A percentile compares a stretch with the other conserved stretches of the same genome.
Evolutionary conservation across 176 grass and related monocot genomes (phyloP).

Genomic region (Canna indica): DNA sequence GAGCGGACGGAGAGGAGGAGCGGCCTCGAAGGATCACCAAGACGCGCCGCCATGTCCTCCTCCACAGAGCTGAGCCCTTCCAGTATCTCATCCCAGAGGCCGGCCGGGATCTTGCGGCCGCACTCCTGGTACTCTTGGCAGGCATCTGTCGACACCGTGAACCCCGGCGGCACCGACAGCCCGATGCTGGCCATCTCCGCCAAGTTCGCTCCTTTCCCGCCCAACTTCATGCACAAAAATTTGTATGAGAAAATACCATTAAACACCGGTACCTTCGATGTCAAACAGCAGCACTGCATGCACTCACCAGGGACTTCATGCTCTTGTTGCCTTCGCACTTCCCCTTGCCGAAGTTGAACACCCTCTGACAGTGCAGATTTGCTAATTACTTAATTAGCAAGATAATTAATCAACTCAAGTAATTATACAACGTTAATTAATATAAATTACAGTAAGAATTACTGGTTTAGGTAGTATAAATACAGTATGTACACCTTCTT

Average conservation of each 20-base stretch:
- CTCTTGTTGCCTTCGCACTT: conserved; percentile 91
- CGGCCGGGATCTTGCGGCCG: conserved; percentile 38
- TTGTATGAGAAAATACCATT: not conserved
- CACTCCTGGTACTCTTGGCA: conserved; percentile 79
- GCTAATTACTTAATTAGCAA: not conserved
- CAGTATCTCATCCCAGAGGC: conserved; percentile 78
- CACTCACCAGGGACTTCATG: conserved; percentile 84
- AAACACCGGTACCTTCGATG: not conserved
- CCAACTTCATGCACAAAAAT: conserved; percentile 26
- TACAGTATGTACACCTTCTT: not conserved
- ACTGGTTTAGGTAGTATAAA: too few relatives aligned
- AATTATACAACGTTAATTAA: too few relatives aligned
- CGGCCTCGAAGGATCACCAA: conserved; percentile 58
- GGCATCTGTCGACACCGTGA: conserved; percentile 96
- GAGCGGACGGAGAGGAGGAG: conserved; percentile 98
- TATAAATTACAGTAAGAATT: too few relatives aligned
- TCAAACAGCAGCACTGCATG: not conserved
- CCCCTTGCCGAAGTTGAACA: conserved; percentile 95
- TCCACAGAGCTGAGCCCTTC: conserved; percentile 65
- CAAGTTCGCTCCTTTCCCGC: conserved; percentile 91
- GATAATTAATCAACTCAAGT: too few relatives aligned
- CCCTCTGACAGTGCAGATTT: conserved; percentile 36
- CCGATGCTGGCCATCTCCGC: conserved; percentile 99
- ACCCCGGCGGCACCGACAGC: conserved; percentile 89
- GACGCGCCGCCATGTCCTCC: conserved; percentile 61